A percentile compares a stretch with the other conserved stretches of the same genome.
phyloP scores from a whole-genome alignment of 2,329 filamentous ascomycete genomes.

The Fusarium mangiferae region DNA sequence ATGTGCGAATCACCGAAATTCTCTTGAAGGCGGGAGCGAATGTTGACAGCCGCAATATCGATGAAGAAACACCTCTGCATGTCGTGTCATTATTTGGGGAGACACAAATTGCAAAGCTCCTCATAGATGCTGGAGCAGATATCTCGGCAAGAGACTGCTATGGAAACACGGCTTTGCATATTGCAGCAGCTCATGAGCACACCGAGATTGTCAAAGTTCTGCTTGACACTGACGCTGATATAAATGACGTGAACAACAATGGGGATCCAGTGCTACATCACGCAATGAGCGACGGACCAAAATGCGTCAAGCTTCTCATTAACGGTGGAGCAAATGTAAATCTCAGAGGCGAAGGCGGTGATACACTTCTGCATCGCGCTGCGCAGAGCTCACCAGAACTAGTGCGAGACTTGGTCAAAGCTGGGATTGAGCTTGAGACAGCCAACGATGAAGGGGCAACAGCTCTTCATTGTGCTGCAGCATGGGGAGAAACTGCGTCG shows the following conservation, averaged over 20 bases:
- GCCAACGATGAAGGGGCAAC: not conserved
- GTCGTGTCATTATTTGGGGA: not conserved
- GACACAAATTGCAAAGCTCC: not conserved
- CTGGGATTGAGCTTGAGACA: not conserved
- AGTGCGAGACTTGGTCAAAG: not conserved
- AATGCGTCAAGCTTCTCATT: not conserved
- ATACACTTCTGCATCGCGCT: not conserved
- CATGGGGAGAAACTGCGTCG: not conserved
- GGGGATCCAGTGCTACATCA: not conserved
- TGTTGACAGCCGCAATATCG: not conserved
- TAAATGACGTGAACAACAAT: not conserved
- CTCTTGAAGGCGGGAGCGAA: not conserved
- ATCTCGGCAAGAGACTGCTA: not conserved
- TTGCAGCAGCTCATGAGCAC: not conserved
- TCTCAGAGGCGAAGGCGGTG: not conserved
- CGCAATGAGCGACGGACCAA: not conserved
- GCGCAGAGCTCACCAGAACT: not conserved
- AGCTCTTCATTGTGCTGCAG: not conserved
- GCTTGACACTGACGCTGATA: not conserved
- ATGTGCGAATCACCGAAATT: not conserved
- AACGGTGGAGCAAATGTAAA: accelerated
- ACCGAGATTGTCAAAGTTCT: accelerated
- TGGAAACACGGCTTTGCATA: not conserved
- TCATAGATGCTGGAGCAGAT: not conserved
- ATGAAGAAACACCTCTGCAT: not conserved